A percentile compares a stretch with the other conserved stretches of the same genome.
Evolutionary conservation across 495 filamentous ascomycete genomes (phyloP).

Genomic region (Pyrenula aspistea): DNA sequence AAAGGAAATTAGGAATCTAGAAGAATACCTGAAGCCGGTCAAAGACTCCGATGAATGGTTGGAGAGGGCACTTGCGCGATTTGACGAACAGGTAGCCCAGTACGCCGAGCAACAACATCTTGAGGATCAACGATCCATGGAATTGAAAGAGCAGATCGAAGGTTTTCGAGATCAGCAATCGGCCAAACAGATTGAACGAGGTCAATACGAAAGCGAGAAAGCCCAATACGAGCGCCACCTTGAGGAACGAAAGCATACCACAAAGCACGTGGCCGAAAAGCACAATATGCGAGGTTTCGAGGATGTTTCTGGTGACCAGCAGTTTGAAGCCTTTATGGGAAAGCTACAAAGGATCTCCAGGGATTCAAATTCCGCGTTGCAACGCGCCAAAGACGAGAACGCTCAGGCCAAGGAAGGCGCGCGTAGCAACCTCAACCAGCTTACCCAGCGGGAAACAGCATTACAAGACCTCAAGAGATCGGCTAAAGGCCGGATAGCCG

Average conservation of each 20-base stretch:
- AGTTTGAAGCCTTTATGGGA: conserved; percentile 65
- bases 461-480: conserved; percentile 58
- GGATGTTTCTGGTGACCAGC: conserved; percentile 57
- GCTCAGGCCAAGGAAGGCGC: conserved; percentile 56
- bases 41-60: conserved; percentile 71
- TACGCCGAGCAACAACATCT: conserved; percentile 42
- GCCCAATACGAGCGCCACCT: conserved; percentile 74
- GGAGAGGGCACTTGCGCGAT: conserved; percentile 63
- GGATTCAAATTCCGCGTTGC: conserved; percentile 68
- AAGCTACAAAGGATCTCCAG: conserved; percentile 59
- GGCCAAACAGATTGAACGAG: conserved; percentile 68
- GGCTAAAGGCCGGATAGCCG: conserved; percentile 53
- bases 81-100: conserved; percentile 57
- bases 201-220: conserved; percentile 75
- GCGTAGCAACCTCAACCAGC: conserved; percentile 52
- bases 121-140: conserved; percentile 42
- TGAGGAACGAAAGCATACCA: conserved; percentile 51
- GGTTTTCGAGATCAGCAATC: conserved; percentile 42
- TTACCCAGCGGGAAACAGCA: conserved; percentile 54
- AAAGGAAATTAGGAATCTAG: conserved; percentile 56
- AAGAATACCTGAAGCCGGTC: conserved; percentile 58
- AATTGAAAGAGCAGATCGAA: conserved; percentile 52
- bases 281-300: conserved; percentile 82
- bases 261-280: conserved; percentile 64
- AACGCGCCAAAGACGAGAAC: conserved; percentile 59